These are phyloP conservation scores for Allomyces macrogynus DNA, from an alignment of 192 early-diverging fungal genomes.

Conservation along the genomic window DNA sequence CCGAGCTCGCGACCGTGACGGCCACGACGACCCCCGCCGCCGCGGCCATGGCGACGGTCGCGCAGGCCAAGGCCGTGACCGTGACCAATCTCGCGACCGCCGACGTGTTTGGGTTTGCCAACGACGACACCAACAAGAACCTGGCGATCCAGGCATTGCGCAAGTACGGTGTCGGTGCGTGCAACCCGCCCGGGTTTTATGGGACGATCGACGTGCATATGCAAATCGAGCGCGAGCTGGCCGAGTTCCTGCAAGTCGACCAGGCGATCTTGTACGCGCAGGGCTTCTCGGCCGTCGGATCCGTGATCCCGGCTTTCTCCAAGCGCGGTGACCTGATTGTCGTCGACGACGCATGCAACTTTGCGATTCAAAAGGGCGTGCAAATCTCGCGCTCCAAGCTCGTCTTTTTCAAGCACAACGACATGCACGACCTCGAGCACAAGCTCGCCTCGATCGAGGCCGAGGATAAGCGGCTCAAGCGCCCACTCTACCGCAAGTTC, in stretches of 20 bases:
- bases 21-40: no score
- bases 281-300: conserved; percentile 76
- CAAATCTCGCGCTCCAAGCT: conserved; percentile 77
- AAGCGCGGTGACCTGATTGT: conserved; percentile 93
- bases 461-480: conserved; percentile 53
- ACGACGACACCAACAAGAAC: conserved; percentile 49
- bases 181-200: conserved; percentile 89
- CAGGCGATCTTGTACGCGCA: conserved; percentile 85
- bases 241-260: conserved; percentile 64
- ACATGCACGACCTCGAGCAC: conserved; percentile 82
- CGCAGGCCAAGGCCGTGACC: conserved; percentile 14
- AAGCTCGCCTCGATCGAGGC: conserved; percentile 51
- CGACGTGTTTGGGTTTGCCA: conserved; percentile 72
- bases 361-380: conserved; percentile 75
- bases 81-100: conserved; percentile 61
- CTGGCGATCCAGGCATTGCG: conserved; percentile 63
- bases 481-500: conserved; percentile 68
- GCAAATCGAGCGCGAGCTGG: conserved; percentile 70
- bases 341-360: conserved; percentile 66
- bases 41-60: no score
- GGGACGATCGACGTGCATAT: conserved; percentile 89
- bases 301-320: conserved; percentile 83
- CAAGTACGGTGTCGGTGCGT: conserved; percentile 89
- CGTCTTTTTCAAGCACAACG: conserved; percentile 88
- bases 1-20: no score